phyloP scores from a whole-genome alignment of 1,284 basidiomycete species.

The Schizopora paradoxa region DNA sequence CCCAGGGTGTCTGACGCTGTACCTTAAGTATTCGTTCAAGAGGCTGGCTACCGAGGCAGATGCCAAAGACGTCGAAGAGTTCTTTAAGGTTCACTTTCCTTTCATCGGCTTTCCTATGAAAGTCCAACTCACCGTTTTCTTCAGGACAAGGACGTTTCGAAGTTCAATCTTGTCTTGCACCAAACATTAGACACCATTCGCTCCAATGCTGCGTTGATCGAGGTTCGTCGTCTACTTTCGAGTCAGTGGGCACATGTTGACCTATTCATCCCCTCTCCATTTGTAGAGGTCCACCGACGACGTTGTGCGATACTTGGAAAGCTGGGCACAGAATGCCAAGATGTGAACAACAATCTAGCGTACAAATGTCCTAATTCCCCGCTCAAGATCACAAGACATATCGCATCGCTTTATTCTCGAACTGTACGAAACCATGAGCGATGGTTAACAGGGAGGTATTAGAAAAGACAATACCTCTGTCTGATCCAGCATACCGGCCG shows the following conservation, averaged over 20 bases:
- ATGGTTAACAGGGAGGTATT: too few relatives aligned
- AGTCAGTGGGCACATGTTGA: background rate
- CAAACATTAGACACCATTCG: conserved; percentile 66
- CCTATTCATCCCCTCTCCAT: background rate
- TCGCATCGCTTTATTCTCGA: conserved; percentile 15
- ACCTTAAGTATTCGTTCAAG: conserved; percentile 48
- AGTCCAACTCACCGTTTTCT: background rate
- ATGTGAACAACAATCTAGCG: conserved; percentile 4
- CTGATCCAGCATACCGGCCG: conserved; percentile 14
- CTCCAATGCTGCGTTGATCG: conserved; percentile 52
- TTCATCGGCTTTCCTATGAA: background rate
- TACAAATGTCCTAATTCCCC: too few relatives aligned
- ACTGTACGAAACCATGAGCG: background rate
- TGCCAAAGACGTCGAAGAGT: conserved; percentile 55
- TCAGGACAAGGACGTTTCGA: conserved; percentile 59
- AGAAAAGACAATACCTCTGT: conserved; percentile 9
- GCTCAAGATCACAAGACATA: conserved; percentile 10
- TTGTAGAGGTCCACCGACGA: conserved; percentile 51
- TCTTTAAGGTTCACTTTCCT: conserved; percentile 52
- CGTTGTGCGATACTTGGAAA: conserved; percentile 55
- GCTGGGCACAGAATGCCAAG: conserved; percentile 28
- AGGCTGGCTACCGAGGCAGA: conserved; percentile 67
- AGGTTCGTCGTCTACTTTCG: conserved; percentile 35
- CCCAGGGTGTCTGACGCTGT: background rate
- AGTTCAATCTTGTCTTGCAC: conserved; percentile 56